phyloP scores from a whole-genome alignment of 495 filamentous ascomycete genomes.

The Pyrenula massariospora region DNA sequence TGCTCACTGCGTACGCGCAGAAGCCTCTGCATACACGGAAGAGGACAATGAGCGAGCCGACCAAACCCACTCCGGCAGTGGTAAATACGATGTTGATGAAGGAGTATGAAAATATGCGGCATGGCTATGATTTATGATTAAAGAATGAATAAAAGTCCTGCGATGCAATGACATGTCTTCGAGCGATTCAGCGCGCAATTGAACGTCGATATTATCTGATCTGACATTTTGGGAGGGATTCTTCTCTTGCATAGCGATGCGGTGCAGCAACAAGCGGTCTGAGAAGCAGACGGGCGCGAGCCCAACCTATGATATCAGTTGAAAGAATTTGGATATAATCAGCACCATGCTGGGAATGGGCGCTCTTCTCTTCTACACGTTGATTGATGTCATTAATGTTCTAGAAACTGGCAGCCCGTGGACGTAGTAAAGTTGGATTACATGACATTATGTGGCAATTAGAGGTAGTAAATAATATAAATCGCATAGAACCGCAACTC shows the following conservation, averaged over 20 bases:
- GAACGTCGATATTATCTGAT: not conserved
- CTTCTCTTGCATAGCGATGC: not conserved
- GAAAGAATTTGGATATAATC: not conserved
- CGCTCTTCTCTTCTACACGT: not conserved
- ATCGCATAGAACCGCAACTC: too few species aligned
- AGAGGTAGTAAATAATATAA: too few species aligned
- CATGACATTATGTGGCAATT: too few species aligned
- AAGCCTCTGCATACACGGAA: constrained; percentile 52
- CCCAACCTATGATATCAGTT: not conserved
- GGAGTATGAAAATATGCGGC: not conserved
- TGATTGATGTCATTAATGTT: not conserved
- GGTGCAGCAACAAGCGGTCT: not conserved
- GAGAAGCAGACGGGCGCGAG: not conserved
- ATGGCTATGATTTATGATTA: not conserved
- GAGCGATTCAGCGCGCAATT: not conserved
- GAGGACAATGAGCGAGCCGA: constrained; percentile 39
- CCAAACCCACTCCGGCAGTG: not conserved
- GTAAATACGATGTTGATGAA: not conserved
- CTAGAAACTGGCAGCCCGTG: too few species aligned
- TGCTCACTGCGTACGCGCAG: constrained; percentile 85
- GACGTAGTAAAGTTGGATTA: too few species aligned
- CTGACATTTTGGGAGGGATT: not conserved
- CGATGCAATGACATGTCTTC: not conserved
- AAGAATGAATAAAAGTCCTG: not conserved
- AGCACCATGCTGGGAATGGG: constrained; percentile 1